Evolutionary conservation across 805 yeast species (phyloP), one percentile per base, ranked within the genome.

Genomic region (Alloascoidea africana): DNA sequence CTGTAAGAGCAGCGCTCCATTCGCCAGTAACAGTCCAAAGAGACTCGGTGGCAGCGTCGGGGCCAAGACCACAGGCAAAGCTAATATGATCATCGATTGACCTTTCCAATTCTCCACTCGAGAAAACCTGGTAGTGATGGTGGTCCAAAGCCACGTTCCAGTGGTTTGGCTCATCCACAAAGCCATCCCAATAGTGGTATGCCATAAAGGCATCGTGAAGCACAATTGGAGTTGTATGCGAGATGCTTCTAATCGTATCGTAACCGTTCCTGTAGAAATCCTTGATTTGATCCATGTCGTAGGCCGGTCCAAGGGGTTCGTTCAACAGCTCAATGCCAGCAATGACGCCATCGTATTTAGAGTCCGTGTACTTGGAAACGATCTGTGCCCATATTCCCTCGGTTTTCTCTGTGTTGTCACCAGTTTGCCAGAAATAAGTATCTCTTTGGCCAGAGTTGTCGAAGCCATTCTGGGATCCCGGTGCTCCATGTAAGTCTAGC

Each of bases 401-500:
- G 1, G 94, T 77, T 14, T 70, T 47, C 23, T 65, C 56, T 34
- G 67, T 59, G 50, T 78, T 76, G 15, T 48, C 53, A 40, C 66
- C 63, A 27, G 62, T 66, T 34, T 65, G 79, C 73, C 82, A 85
- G 2, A 55, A 56, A 36, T 64, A 51, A 1, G 48, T 32, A 52
- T 79, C 96, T 50, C 94, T 70, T 44, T 71, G 60, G 17, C 97
- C 97, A 5, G 94, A 83, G 63, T 87, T 87, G 58, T 87, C 97
- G 51, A 85, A 89, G 11, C 96, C 96, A 54, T 87, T 87, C 57
- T 87, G 97, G 16, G 94, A 81, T 16, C 96, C 96, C 19, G 95
- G 93, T n/a, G 80, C 94, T 43, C 96, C 96, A 55, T 87, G 97
- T 50, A 87, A 59, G 56, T 89, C 96, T 34, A 87, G 68, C 96